Conservation (phyloP, 208 protist species). For the Leptomonas pyrrhocoris region DNA sequence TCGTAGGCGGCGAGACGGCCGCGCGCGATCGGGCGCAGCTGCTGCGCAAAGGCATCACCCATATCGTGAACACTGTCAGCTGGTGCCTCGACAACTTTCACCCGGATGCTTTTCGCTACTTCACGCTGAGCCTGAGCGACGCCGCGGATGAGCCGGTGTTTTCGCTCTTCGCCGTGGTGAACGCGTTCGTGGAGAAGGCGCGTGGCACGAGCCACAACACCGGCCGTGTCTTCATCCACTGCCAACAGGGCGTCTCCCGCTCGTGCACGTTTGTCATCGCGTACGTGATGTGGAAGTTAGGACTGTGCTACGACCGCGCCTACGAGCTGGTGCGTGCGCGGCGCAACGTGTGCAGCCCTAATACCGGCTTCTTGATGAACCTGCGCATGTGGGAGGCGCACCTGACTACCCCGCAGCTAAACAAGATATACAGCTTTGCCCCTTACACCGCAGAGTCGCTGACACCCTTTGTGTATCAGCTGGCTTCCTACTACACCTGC, state of each 20-base stretch:
- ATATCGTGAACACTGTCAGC: conserved; percentile 93
- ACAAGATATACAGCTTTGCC: conserved; percentile 62
- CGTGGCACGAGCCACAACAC: conserved; percentile 18
- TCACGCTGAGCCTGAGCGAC: conserved; percentile 84
- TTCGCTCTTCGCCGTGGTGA: conserved; percentile 87
- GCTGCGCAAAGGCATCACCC: conserved; percentile 87
- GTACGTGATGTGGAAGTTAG: conserved; percentile 91
- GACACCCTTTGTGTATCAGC: conserved; percentile 67
- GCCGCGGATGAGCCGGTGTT: conserved; percentile 90
- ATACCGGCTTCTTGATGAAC: conserved; percentile 91
- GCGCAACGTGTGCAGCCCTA: conserved; percentile 86
- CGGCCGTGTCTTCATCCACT: conserved; percentile 93
- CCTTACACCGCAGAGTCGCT: conserved; percentile 52
- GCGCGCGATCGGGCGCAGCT: conserved; percentile 70
- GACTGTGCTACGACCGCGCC: conserved; percentile 80
- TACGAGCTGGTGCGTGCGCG: conserved; percentile 77
- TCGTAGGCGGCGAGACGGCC: conserved; percentile 77
- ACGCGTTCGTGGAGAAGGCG: conserved; percentile 85
- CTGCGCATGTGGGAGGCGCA: conserved; percentile 79
- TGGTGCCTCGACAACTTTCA: conserved; percentile 71
- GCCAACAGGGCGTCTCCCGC: conserved; percentile 94
- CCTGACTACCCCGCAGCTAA: conserved; percentile 49
- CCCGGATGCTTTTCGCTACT: conserved; percentile 85
- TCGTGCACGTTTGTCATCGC: conserved; percentile 90
- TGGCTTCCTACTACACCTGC: conserved; percentile 45